Evolutionary conservation across 495 filamentous ascomycete genomes (phyloP), one percentile per base, ranked within the genome.

Genomic region (Hyphodiscus hymeniophilus): DNA sequence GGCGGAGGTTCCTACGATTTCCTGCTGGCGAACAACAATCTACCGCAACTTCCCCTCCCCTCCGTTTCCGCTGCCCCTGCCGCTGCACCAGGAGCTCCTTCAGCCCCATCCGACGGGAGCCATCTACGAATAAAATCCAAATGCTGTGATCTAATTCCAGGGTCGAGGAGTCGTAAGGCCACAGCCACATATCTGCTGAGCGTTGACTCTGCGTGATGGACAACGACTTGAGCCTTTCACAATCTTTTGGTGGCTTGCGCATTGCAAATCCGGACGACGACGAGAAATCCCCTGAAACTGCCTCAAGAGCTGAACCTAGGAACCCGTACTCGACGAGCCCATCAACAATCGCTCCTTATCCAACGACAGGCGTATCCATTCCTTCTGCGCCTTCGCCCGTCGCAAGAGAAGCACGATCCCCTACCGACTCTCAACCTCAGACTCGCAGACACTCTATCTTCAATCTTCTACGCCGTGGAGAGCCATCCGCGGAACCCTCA

Each of bases 231-330:
- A 96, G 87, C 63, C 79, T 98, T 42, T 94, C 92, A 46, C 85
- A 89, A 66, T 85, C 88, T 49, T 74, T 99, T 54, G 94, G 94
- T 44, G 94, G 94, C 55, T 72, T 99, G 64, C 85, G 92, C 56
- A 97, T 97, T 60, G 94, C 94, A 51, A 99, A 99, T 64, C 92
- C 94, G 34, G 91, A 96, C 71, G 81, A 92, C 64, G 26, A 28
- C 26, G 75, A 38, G 13, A 16, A 15, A 7, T 26, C 77, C 39
- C 80, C 84, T 24, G 71, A 84, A 33, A 67, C 72, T 51, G 64
- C 67, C 34, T 67, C 79, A n/a, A 67, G 67, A 51, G 47, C 48
- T 10, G 40, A 38, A 10, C 47, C 50, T 30, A 44, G 38, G 51
- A 70, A 77, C 45, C 38, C 50, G 17, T 60, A 56, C 40, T 52